Evolutionary conservation across 805 yeast genomes (phyloP), one percentile per base, ranked within the genome.

Genomic region (Pichia cabralensis): DNA sequence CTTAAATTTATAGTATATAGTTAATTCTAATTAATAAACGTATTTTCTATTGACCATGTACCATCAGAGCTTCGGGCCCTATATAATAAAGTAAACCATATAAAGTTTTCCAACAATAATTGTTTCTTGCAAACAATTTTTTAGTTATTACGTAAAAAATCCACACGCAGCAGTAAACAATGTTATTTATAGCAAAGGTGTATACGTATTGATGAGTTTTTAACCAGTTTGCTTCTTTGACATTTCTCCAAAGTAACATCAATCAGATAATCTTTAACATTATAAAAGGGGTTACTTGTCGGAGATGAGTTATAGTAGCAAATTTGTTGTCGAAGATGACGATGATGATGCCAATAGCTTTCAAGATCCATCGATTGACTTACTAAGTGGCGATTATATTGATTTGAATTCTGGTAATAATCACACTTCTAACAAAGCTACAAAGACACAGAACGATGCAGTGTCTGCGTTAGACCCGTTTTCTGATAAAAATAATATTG

Each of bases 1-100:
- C 96, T 74, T 88, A 82, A 77, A 52, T 58, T 22, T 46, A 34
- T 31, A 32, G 14, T 38, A 36, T 36, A 38, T 38, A 38, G 38
- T 30, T 31, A 31, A 34, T 27, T 33, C 22, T 33, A 33, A 28
- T 29, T 31, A 26, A 26, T 13, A 24, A 34, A 22, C 31, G 22
- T 30, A 33, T 28, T 30, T 30, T 30, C 26, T 30, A 35, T 21
- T 26, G 33, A 24, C 17, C n/a, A n/a, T n/a, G n/a, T n/a, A n/a
- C n/a, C n/a, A n/a, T n/a, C n/a, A n/a, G n/a, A n/a, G n/a, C n/a
- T n/a, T n/a, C n/a, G n/a, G n/a, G n/a, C n/a, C n/a, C n/a, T n/a
- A n/a, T n/a, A n/a, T n/a, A n/a, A n/a, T n/a, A n/a, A n/a, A n/a
- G n/a, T n/a, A n/a, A n/a, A n/a, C n/a, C n/a, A n/a, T n/a, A n/a